phyloP scores from a whole-genome alignment of 176 grass and related monocot genomes.

The Juncus inflexus region DNA sequence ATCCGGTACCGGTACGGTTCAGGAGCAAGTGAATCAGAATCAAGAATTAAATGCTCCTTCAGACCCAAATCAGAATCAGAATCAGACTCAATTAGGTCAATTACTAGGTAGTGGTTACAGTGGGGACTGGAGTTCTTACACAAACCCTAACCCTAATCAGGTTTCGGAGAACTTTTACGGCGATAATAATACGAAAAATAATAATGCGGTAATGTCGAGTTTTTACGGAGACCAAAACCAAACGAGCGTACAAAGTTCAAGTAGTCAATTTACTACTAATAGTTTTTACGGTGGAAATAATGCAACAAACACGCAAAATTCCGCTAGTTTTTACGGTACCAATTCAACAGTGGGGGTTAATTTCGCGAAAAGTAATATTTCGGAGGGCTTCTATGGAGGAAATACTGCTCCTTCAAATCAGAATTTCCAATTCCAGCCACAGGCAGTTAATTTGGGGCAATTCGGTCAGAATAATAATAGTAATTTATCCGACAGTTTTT shows the following conservation, averaged over 20 bases:
- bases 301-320: constrained; percentile 30
- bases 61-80: constrained; percentile 21
- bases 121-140: constrained; percentile 33
- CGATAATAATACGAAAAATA: constrained; percentile 10
- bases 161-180: constrained; percentile 5
- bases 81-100: constrained; percentile 32
- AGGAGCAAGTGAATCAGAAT: constrained; percentile 35
- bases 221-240: constrained; percentile 20
- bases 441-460: constrained; percentile 19
- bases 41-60: constrained; percentile 20
- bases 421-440: background rate
- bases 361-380: constrained; percentile 20
- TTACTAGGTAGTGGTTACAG: background rate
- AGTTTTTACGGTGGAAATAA: constrained; percentile 36
- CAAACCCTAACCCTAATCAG: constrained; percentile 25
- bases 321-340: constrained; percentile 36
- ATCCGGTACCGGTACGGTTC: constrained; percentile 24
- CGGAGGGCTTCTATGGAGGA: constrained; percentile 29
- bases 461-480: constrained; percentile 23
- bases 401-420: constrained; percentile 7
- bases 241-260: constrained; percentile 9
- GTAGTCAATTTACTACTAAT: constrained; percentile 30
- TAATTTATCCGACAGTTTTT: constrained; percentile 39
- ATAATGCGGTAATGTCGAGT: constrained; percentile 19
- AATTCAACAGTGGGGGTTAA: constrained; percentile 22